phyloP scores from a whole-genome alignment of 2,329 filamentous ascomycete genomes.

The Neonectria neomacrospora region DNA sequence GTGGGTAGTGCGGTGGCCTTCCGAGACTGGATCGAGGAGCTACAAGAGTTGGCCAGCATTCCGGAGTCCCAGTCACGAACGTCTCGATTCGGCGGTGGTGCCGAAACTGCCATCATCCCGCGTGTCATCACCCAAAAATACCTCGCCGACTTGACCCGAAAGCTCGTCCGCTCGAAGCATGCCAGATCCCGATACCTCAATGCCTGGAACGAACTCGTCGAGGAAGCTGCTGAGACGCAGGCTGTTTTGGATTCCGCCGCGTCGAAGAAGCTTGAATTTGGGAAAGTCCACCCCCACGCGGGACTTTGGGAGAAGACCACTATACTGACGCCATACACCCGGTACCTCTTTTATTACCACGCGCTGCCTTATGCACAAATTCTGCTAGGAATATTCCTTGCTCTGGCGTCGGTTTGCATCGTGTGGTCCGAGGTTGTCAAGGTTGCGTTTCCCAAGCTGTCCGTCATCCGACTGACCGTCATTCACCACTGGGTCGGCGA shows the following conservation, averaged over 20 bases:
- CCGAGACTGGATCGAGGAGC: slow-evolving; percentile 95
- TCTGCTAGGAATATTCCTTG: slow-evolving; percentile 72
- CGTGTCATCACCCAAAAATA: slow-evolving; percentile 93
- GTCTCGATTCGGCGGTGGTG: slow-evolving; percentile 53
- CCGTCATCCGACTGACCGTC: slow-evolving; percentile 73
- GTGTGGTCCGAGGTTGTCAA: slow-evolving; percentile 96
- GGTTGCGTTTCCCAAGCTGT: slow-evolving; percentile 79
- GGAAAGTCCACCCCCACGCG: slow-evolving; percentile 64
- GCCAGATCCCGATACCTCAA: slow-evolving; percentile 83
- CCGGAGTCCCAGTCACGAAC: slow-evolving; percentile 68
- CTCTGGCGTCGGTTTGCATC: slow-evolving; percentile 81
- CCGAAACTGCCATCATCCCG: slow-evolving; percentile 67
- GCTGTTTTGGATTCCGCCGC: slow-evolving; percentile 84
- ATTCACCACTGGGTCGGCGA: slow-evolving; percentile 80
- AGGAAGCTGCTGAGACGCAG: slow-evolving; percentile 79
- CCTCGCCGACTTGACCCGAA: slow-evolving; percentile 87
- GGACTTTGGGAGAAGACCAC: slow-evolving; percentile 65
- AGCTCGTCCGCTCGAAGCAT: slow-evolving; percentile 83
- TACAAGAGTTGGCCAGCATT: slow-evolving; percentile 79
- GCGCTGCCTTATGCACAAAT: slow-evolving; percentile 76
- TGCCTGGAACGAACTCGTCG: slow-evolving; percentile 85
- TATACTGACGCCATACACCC: slow-evolving; percentile 81
- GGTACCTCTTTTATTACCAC: slow-evolving; percentile 81
- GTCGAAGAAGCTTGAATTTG: slow-evolving; percentile 84
- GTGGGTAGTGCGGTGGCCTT: slow-evolving; percentile 79